These are phyloP conservation scores for Phytophthora aleatoria DNA, from an alignment of 352 stramenopile genomes.

Conservation along the genomic window DNA sequence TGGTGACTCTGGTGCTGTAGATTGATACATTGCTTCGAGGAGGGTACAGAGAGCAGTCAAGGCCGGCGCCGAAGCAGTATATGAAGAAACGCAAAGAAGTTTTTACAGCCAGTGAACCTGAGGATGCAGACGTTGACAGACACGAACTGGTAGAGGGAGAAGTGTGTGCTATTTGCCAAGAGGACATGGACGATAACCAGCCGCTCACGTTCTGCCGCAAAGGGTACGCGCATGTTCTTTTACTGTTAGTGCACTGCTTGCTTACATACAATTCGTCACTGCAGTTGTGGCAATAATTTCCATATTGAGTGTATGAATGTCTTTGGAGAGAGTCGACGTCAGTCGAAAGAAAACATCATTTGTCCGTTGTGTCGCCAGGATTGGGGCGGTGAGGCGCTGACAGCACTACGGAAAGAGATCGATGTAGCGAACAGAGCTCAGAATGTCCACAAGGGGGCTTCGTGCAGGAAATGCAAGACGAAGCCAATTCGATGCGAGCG, in stretches of 20 bases:
- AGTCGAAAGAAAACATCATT: constrained; percentile 86
- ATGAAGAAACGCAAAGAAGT: constrained; percentile 48
- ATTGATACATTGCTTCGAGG: constrained; percentile 69
- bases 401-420: constrained; percentile 70
- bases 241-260: background rate
- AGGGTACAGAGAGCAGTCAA: constrained; percentile 56
- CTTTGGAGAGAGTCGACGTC: constrained; percentile 76
- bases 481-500: constrained; percentile 81
- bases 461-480: constrained; percentile 74
- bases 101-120: constrained; percentile 19
- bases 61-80: constrained; percentile 37
- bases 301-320: constrained; percentile 71
- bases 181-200: constrained; percentile 72
- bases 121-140: constrained; percentile 36
- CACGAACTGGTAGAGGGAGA: constrained; percentile 75
- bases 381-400: constrained; percentile 72
- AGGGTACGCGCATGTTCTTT: constrained; percentile 53
- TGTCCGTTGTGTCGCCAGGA: constrained; percentile 85
- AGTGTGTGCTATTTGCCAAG: constrained; percentile 86
- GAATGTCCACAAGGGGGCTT: constrained; percentile 72
- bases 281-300: constrained; percentile 43
- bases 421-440: constrained; percentile 72
- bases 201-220: constrained; percentile 78
- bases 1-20: constrained; percentile 25
- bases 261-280: constrained; percentile 4